Evolutionary conservation across 2,329 filamentous ascomycete species (phyloP).

Genomic region (Apiospora marii): DNA sequence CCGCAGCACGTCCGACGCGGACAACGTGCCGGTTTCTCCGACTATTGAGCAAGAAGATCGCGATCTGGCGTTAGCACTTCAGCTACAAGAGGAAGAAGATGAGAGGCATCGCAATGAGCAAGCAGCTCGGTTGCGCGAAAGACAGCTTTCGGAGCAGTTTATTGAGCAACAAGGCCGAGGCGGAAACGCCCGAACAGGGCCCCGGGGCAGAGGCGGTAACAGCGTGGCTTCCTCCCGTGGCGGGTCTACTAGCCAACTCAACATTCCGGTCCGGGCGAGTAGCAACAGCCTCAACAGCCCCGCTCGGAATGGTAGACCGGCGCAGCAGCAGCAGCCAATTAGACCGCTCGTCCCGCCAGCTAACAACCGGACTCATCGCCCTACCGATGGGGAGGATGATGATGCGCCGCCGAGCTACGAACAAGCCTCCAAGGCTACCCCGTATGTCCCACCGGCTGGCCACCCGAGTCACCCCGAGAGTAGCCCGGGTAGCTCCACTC

Average conservation of each 20-base stretch:
- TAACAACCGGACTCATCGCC: slow-evolving; percentile 45
- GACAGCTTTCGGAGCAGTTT: slow-evolving; percentile 72
- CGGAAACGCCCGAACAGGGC: slow-evolving; percentile 32
- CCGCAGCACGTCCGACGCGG: slow-evolving; percentile 30
- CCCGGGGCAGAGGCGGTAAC: slow-evolving; percentile 34
- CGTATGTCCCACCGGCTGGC: slow-evolving; percentile 60
- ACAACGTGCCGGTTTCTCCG: slow-evolving; percentile 44
- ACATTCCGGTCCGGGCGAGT: slow-evolving; percentile 30
- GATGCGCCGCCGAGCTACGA: slow-evolving; percentile 67
- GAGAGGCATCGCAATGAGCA: slow-evolving; percentile 71
- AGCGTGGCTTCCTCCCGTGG: slow-evolving; percentile 35
- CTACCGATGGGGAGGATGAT: slow-evolving; percentile 51
- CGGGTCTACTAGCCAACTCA: slow-evolving; percentile 35
- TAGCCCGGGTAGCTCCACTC: slow-evolving; percentile 36
- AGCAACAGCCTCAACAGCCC: slow-evolving; percentile 25
- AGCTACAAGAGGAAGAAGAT: slow-evolving; percentile 94
- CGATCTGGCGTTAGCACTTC: slow-evolving; percentile 85
- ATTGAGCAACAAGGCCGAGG: slow-evolving; percentile 68
- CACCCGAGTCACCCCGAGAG: slow-evolving; percentile 58
- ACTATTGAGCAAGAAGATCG: slow-evolving; percentile 78
- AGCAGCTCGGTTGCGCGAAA: slow-evolving; percentile 70
- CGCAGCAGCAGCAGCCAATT: slow-evolving; percentile 47
- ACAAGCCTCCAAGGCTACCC: slow-evolving; percentile 59
- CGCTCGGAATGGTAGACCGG: slow-evolving; percentile 36
- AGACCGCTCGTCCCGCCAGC: slow-evolving; percentile 56